Conservation (phyloP, 202 grass and related monocot genomes). For the Sporobolus alterniflorus region DNA sequence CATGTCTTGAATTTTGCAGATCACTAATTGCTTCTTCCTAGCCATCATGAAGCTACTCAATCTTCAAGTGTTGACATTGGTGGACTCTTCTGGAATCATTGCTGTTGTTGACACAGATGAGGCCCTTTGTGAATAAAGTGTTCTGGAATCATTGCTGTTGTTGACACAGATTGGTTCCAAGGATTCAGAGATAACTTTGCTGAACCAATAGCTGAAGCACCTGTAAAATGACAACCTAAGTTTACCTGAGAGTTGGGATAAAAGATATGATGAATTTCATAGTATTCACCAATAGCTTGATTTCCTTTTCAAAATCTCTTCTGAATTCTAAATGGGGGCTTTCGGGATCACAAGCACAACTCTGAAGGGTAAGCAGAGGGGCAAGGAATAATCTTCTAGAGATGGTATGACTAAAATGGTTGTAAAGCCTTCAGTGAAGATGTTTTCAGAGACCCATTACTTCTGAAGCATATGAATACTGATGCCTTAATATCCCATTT, state of each 20-base stretch:
- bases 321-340: slow-evolving; percentile 57
- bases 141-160: slow-evolving; percentile 68
- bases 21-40: slow-evolving; percentile 65
- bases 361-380: slow-evolving; percentile 45
- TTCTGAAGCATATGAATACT: slow-evolving; percentile 51
- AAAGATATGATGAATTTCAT: slow-evolving; percentile 50
- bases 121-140: slow-evolving; percentile 41
- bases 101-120: too few relatives aligned
- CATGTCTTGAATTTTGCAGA: slow-evolving; percentile 41
- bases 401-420: slow-evolving; percentile 27
- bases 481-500: slow-evolving; percentile 50
- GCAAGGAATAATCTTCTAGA: slow-evolving; percentile 36
- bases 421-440: slow-evolving; percentile 14
- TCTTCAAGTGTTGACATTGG: slow-evolving; percentile 63
- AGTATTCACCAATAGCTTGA: slow-evolving; percentile 58
- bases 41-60: slow-evolving; percentile 65
- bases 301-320: slow-evolving; percentile 49
- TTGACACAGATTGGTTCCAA: slow-evolving; percentile 65
- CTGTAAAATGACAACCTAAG: slow-evolving; percentile 20
- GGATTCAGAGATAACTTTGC: slow-evolving; percentile 55
- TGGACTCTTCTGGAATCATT: slow-evolving; percentile 66
- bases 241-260: slow-evolving; percentile 34
- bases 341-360: slow-evolving; percentile 43
- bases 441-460: slow-evolving; percentile 34
- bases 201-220: slow-evolving; percentile 55